Evolutionary conservation across 2,329 filamentous ascomycete genomes (phyloP).

Genomic region (Penicillium sp.): DNA sequence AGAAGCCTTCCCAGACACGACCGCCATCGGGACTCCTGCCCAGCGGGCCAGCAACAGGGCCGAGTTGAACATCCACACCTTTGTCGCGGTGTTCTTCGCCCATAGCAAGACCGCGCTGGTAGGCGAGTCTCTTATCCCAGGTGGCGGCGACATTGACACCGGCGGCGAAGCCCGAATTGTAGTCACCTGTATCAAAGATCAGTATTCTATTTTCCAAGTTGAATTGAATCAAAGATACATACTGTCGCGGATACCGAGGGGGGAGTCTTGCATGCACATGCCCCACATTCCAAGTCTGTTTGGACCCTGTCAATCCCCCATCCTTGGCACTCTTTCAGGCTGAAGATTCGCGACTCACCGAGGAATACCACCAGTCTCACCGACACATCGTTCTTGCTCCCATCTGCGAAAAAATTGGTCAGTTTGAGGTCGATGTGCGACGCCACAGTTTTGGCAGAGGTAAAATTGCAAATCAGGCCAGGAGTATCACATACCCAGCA

Average conservation of each 20-base stretch:
- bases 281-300: slow-evolving; percentile 61
- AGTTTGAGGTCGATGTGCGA: not conserved
- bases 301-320: slow-evolving; percentile 5
- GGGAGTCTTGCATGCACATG: slow-evolving; percentile 86
- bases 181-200: slow-evolving; percentile 62
- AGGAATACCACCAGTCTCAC: slow-evolving; percentile 62
- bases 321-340: not conserved
- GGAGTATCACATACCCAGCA: slow-evolving; percentile 64
- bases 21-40: slow-evolving; percentile 71
- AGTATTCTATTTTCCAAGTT: not conserved
- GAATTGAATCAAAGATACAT: slow-evolving; percentile 23
- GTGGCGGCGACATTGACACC: slow-evolving; percentile 82
- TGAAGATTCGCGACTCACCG: slow-evolving; percentile 30
- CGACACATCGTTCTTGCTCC: slow-evolving; percentile 74
- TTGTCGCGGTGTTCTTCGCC: slow-evolving; percentile 75
- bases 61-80: slow-evolving; percentile 74
- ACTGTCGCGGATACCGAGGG: slow-evolving; percentile 75
- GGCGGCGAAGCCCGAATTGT: slow-evolving; percentile 78
- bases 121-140: slow-evolving; percentile 74
- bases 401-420: slow-evolving; percentile 52
- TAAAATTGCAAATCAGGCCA: not conserved
- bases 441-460: not conserved
- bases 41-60: slow-evolving; percentile 75
- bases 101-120: slow-evolving; percentile 72
- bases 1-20: slow-evolving; percentile 69